phyloP scores from a whole-genome alignment of 305 asterid species.

The Fraxinus platypoda region DNA sequence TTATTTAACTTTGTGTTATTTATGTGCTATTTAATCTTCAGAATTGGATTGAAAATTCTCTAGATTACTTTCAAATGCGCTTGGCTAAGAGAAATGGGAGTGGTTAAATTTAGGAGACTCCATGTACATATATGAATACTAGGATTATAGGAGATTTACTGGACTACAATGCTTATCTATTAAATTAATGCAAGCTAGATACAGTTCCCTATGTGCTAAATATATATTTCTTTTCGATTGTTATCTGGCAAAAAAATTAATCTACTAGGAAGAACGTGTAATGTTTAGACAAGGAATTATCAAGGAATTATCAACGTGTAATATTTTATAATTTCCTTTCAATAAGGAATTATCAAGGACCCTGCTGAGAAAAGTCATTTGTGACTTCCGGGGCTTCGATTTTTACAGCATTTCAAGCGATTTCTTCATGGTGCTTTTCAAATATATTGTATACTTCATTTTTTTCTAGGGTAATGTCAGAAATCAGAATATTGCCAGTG shows the following conservation, averaged over 20 bases:
- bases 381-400: not conserved
- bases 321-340: not conserved
- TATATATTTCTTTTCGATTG: not conserved
- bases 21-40: not conserved
- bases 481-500: not conserved
- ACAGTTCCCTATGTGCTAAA: not conserved
- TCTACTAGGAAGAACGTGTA: not conserved
- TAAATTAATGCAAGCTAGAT: not conserved
- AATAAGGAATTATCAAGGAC: not conserved
- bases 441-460: not conserved
- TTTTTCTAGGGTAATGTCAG: not conserved
- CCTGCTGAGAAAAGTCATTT: not conserved
- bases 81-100: not conserved
- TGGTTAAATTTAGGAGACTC: not conserved
- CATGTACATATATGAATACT: not conserved
- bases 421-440: not conserved
- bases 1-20: not conserved
- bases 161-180: not conserved
- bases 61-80: not conserved
- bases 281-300: not conserved
- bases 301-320: no score
- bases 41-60: not conserved
- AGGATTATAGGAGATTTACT: not conserved
- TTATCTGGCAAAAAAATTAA: not conserved
- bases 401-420: not conserved